phyloP scores from a whole-genome alignment of 768 basidiomycete species.

The Cubamyces sp. region DNA sequence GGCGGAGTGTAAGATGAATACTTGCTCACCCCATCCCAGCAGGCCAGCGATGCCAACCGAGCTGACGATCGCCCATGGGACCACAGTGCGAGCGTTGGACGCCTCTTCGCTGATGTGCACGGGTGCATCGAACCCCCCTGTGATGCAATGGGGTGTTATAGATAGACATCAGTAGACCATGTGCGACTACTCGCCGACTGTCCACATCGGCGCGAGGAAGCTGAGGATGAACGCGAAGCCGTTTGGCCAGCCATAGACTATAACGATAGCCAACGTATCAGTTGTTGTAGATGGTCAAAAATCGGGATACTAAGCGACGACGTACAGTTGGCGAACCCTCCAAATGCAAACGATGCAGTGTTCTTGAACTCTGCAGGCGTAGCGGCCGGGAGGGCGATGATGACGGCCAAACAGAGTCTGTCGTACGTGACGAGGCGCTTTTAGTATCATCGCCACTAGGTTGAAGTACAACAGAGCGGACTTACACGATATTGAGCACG shows the following conservation, averaged over 20 bases:
- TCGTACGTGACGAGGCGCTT: background rate
- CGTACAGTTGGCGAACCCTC: slow-evolving; percentile 63
- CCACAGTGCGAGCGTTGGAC: slow-evolving; percentile 59
- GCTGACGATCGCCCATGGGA: slow-evolving; percentile 63
- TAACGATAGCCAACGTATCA: background rate
- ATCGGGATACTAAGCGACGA: background rate
- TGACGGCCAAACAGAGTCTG: slow-evolving; percentile 37
- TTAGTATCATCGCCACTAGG: too few relatives aligned
- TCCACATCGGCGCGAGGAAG: slow-evolving; percentile 55
- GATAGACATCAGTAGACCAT: too few relatives aligned
- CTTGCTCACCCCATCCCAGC: slow-evolving; percentile 54
- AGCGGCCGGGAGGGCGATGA: slow-evolving; percentile 60
- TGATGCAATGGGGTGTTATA: too few relatives aligned
- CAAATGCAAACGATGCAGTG: slow-evolving; percentile 61
- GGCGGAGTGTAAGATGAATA: too few relatives aligned
- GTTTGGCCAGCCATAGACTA: slow-evolving; percentile 53
- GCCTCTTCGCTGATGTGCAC: slow-evolving; percentile 69
- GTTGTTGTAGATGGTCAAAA: background rate
- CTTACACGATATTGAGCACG: slow-evolving; percentile 41
- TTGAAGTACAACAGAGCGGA: background rate
- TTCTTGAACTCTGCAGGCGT: slow-evolving; percentile 65
- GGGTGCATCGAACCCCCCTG: slow-evolving; percentile 47
- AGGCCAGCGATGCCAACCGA: slow-evolving; percentile 53
- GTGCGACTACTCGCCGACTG: slow-evolving; percentile 25
- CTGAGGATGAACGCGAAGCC: slow-evolving; percentile 56